These are phyloP conservation scores for Suillus brevipes DNA, from an alignment of 768 basidiomycete genomes.

Conservation along the genomic window DNA sequence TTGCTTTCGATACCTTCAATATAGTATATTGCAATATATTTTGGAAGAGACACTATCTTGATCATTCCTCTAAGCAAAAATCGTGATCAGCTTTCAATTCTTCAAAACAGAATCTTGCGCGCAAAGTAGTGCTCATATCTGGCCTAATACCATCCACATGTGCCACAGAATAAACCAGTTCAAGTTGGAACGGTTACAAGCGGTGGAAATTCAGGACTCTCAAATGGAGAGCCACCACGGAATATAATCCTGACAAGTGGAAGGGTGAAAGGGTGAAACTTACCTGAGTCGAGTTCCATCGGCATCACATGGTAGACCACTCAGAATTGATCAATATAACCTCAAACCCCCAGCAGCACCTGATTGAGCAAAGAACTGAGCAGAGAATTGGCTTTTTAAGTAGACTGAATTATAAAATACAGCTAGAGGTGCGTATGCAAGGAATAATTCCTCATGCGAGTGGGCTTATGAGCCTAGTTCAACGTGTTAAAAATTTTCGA, in stretches of 20 bases:
- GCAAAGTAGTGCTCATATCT: slow-evolving; percentile 68
- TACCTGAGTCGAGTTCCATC: slow-evolving; percentile 24
- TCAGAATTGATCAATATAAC: neutral
- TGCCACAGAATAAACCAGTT: slow-evolving; percentile 49
- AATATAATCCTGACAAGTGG: slow-evolving; percentile 53
- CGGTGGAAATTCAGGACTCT: slow-evolving; percentile 28
- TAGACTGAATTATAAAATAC: slow-evolving; percentile 28
- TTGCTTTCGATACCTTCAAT: neutral
- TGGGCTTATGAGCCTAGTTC: slow-evolving; percentile 83
- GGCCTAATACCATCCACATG: slow-evolving; percentile 78
- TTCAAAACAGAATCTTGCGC: neutral
- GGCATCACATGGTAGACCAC: neutral
- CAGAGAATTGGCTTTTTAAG: slow-evolving; percentile 8
- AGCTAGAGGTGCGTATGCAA: slow-evolving; percentile 19
- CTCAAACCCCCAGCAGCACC: neutral
- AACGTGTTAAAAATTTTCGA: neutral
- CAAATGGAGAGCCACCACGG: slow-evolving; percentile 55
- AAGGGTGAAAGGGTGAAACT: slow-evolving; percentile 19
- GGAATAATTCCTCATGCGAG: slow-evolving; percentile 61
- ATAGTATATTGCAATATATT: neutral
- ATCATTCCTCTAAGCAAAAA: neutral
- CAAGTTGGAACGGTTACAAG: slow-evolving; percentile 48
- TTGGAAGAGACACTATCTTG: neutral
- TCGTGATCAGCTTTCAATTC: neutral
- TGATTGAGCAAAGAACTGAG: neutral